Conservation (phyloP, 495 filamentous ascomycete genomes). For the Chaetomidium leptoderma region DNA sequence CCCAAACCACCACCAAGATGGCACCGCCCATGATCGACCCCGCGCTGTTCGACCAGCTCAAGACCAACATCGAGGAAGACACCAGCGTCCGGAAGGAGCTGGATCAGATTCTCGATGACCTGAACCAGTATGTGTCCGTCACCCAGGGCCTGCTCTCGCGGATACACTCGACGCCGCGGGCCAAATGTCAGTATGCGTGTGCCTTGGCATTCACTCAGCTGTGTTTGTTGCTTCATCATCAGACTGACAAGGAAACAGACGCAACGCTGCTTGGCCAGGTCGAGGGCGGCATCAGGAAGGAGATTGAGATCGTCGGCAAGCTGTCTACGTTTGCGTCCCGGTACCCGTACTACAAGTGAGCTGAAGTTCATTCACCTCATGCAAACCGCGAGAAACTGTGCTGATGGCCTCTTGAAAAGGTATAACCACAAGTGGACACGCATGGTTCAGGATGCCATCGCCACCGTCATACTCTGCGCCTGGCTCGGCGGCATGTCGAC, state of each 20-base stretch:
- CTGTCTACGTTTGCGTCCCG: constrained; percentile 69
- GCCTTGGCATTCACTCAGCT: background rate
- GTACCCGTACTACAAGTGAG: constrained; percentile 87
- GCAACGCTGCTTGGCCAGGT: constrained; percentile 48
- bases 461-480: constrained; percentile 64
- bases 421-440: constrained; percentile 83
- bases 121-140: constrained; percentile 61
- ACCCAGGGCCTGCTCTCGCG: constrained; percentile 78
- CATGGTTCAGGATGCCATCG: constrained; percentile 76
- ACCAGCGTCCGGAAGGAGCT: constrained; percentile 74
- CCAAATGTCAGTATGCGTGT: constrained; percentile 57
- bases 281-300: constrained; percentile 52
- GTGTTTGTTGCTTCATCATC: background rate
- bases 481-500: constrained; percentile 65
- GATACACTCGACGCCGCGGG: constrained; percentile 78
- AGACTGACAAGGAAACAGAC: constrained; percentile 13
- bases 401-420: constrained; percentile 26
- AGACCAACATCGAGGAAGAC: constrained; percentile 87
- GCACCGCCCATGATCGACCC: constrained; percentile 61
- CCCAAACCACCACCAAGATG: constrained; percentile 22
- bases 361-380: too few relatives aligned
- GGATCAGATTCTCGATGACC: constrained; percentile 68
- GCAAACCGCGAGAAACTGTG: background rate
- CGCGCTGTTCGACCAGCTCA: constrained; percentile 80
- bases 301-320: constrained; percentile 52